Base-by-base conservation (phyloP, 768 basidiomycete species). In the Russula foetens region DNA sequence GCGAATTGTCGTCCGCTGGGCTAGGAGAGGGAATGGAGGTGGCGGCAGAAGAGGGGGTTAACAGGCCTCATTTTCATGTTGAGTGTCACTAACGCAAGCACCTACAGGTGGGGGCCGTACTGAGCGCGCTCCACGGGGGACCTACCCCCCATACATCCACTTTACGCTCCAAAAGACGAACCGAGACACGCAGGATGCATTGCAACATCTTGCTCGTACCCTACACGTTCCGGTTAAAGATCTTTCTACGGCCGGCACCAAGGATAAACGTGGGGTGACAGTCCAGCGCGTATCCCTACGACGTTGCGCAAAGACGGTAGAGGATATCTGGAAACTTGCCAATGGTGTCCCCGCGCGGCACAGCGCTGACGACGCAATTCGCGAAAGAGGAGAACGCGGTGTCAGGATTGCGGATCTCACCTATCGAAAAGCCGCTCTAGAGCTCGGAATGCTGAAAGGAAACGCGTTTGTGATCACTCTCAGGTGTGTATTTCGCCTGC, bases 91-190 rank as follows among this genome's bases (percentile, higher is more conserved):
- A 39, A 65, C 49, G 3, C 31, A 41, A 26, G n/a, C 64, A 33
- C 17, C 7, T 31, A n/a, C 38, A 53, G 33, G 29, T 53, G 62
- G 56, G 65, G 70, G 66, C 44, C 68, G 72, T 66, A 74, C 75
- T 23, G 77, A 77, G 54, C 79, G 80, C 44, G 68, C 75, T 26
- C 76, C 81, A 47, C 81, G 88, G 45, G 85, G 85, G 24, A 81
- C 78, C 24, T 88, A 83, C 65, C 89, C 89, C 59, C 89, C 88
- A 0, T 99, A 90, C 70, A 92, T 98, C 64, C 94, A 98, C 69
- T 97, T 98, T 72, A 97, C 92, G 1, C 75, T 99, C 35, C 94
- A 96, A 70, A 99, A 99, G 74, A 91, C 94, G 23, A 99, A 99
- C 70, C 86, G 97, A 46, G 97, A 99, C 69, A 97, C 93, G 3